phyloP scores from a whole-genome alignment of 805 yeast species.

The Nematodospora valgi region DNA sequence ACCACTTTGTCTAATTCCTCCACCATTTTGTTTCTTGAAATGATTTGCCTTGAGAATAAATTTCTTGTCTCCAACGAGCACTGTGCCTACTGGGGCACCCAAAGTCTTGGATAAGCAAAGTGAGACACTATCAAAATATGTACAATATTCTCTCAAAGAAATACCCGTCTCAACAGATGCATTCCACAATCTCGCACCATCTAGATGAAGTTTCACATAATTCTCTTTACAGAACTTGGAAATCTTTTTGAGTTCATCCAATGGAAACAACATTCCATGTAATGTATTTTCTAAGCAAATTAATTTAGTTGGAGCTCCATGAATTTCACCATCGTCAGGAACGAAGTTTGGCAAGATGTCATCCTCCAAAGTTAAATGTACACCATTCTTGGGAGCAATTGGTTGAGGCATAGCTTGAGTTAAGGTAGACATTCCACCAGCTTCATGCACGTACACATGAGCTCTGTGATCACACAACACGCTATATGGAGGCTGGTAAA shows the following conservation, averaged over 20 bases:
- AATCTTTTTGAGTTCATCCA: slow-evolving; percentile 72
- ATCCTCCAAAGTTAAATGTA: slow-evolving; percentile 77
- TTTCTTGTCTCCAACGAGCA: slow-evolving; percentile 63
- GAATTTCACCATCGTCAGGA: slow-evolving; percentile 79
- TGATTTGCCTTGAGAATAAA: slow-evolving; percentile 73
- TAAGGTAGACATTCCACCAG: slow-evolving; percentile 86
- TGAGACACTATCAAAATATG: slow-evolving; percentile 82
- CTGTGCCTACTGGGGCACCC: slow-evolving; percentile 93
- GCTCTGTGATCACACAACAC: slow-evolving; percentile 82
- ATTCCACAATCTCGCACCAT: slow-evolving; percentile 95
- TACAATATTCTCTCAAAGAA: slow-evolving; percentile 65
- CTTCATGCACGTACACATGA: slow-evolving; percentile 81
- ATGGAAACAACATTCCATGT: slow-evolving; percentile 78
- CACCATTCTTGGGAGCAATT: slow-evolving; percentile 72
- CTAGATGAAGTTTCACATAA: slow-evolving; percentile 69
- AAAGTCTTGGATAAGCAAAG: slow-evolving; percentile 84
- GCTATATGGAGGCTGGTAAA: slow-evolving; percentile 82
- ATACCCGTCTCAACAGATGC: slow-evolving; percentile 77
- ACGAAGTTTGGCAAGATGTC: slow-evolving; percentile 63
- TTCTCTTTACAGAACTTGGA: slow-evolving; percentile 63
- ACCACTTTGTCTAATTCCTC: slow-evolving; percentile 90
- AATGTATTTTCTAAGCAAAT: slow-evolving; percentile 85
- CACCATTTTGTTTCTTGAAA: slow-evolving; percentile 89
- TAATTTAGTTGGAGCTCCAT: slow-evolving; percentile 82
- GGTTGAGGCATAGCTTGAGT: slow-evolving; percentile 92